Base-by-base conservation (phyloP, 1,139 yeast species). In the Blastobotrys malaysiensis region DNA sequence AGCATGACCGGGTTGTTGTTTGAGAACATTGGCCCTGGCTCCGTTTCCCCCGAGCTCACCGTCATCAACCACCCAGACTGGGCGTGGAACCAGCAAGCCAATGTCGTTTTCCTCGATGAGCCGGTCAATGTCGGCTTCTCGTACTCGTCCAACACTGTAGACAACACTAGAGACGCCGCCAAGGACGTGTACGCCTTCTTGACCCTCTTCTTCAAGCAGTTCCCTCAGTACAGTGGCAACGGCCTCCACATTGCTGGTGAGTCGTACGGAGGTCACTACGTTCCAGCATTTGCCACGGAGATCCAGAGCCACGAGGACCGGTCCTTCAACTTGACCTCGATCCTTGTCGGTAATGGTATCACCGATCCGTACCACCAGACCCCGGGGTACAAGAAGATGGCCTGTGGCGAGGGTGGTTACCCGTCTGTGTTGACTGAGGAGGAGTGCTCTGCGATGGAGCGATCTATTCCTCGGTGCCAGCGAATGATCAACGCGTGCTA, bases 211-310 rank as follows among this genome's bases (percentile, higher is more conserved):
- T 91, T 86, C 79, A 81, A 87, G 72, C 88, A 89, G 70, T 93
- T 90, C 81, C 95, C 97, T 48, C 83, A 91, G 73, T 88, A 86
- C 74, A 72, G 78, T 52, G 73, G 80, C 43, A 77, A 80, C 59
- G 83, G 81, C 54, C 91, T 93, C 86, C 97, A 90, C 73, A 90
- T 93, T 73, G 95, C 98, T 49, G 98, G 97, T 65, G 98, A 93
- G 75, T 88, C 97, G 21, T 93, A 91, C 70, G 98, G 96, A 55
- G 98, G 98, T 60, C 98, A 91, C 72, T 93, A 93, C 73, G 89
- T 93, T 63, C 98, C 98, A 27, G 91, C 82, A 9, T 89, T 91
- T 70, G 96, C 97, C 24, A 74, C 84, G 51, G 97, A 91, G 73
- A 91, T 91, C 63, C 95, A 89, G 69, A 78, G 83, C 27, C 78